Base-by-base conservation (phyloP, 805 yeast genomes). In the Diddensiella caesifluorescens region DNA sequence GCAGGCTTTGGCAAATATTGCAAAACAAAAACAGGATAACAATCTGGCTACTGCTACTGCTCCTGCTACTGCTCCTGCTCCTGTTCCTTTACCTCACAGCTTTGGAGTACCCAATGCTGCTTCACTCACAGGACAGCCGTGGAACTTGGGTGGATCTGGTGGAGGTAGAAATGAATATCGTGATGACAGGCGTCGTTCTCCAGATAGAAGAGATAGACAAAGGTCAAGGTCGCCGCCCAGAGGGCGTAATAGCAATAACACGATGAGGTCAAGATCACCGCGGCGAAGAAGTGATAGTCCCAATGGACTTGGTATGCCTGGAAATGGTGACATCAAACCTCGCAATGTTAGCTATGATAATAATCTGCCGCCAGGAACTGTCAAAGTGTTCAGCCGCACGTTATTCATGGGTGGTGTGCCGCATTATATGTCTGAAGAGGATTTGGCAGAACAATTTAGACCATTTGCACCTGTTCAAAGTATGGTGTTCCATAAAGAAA, bases 381-480 rank as follows among this genome's bases (percentile, higher is more conserved):
- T 90, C 53, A 83, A 82, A 58, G 96, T 90, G 2, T 74, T 75
- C 53, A 83, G 95, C 40, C 79, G 98, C 65, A 92, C 98, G 0
- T 67, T 92, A 45, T 92, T 92, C 56, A 80, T 92, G 46, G 97
- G 97, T 37, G 97, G 97, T 57, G 86, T 92, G 29, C 94, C 95
- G 12, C 77, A 75, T 44, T 67, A 74, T 46, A 88, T 86, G 89
- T 80, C 75, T 51, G 95, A 89, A 55, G 66, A 70, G 42, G 83
- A 80, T 43, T 69, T 92, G 26, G 74, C 83, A 2, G 69, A 75
- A 15, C 76, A 80, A 16, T 70, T 92, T 53, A 78, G 83, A 60
- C 95, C 95, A 7, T 83, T 71, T 56, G 96, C 95, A 10, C 92
- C 83, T 55, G 95, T 90, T 15, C 98, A 92, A 65, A 80, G 94